phyloP scores from a whole-genome alignment of 228 moss, liverwort and hornwort species.

The Sphagnum fallax region DNA sequence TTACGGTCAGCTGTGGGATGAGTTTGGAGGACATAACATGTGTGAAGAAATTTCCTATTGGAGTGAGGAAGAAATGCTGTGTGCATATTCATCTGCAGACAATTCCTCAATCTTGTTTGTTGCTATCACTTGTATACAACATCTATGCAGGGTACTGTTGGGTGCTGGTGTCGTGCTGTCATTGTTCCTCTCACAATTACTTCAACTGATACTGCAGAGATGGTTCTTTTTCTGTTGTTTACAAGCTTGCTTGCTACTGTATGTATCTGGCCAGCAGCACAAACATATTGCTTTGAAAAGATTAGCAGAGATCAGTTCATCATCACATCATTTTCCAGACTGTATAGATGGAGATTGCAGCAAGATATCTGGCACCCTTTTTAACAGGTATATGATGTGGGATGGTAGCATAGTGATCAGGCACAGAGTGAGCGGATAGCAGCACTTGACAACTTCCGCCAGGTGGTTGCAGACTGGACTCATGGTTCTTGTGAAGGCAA shows the following conservation, averaged over 20 bases:
- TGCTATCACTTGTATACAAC: too few species aligned
- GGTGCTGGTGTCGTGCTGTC: too few species aligned
- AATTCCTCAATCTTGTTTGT: too few species aligned
- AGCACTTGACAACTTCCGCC: conserved; percentile 47
- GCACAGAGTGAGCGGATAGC: conserved; percentile 65
- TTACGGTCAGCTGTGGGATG: too few species aligned
- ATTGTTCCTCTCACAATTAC: too few species aligned
- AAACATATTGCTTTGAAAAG: too few species aligned
- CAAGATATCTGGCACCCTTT: background rate
- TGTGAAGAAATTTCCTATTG: background rate
- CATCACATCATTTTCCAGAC: too few species aligned
- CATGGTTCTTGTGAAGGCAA: conserved; percentile 35
- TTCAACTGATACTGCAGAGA: background rate
- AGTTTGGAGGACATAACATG: too few species aligned
- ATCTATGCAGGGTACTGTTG: too few species aligned
- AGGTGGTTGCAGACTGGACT: conserved; percentile 73
- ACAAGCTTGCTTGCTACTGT: background rate
- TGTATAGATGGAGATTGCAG: too few species aligned
- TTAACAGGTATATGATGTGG: background rate
- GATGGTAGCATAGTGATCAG: conserved; percentile 74
- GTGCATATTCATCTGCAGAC: background rate
- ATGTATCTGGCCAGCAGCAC: too few species aligned
- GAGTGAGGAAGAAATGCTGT: background rate
- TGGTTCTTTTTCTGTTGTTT: background rate
- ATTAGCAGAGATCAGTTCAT: too few species aligned